Base-by-base conservation (phyloP, 306 rosid genomes). In the Sphenostylis stenocarpa region DNA sequence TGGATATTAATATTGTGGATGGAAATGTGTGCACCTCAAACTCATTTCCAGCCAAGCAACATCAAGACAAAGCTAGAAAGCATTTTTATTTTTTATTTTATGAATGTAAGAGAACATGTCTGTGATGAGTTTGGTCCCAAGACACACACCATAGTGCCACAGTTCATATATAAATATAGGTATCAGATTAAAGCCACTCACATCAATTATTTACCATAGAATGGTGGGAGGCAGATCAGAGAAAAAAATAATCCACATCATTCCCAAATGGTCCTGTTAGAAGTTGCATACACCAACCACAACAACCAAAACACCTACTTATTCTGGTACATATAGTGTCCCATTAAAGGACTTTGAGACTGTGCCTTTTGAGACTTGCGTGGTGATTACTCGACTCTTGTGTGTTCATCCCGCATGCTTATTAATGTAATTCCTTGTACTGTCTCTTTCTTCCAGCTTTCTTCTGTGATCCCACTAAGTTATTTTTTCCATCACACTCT, bases 401-500 rank as follows among this genome's bases (percentile, higher is more conserved):
- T 36, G 44, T 72, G 43, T 76, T 52, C 81, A 36, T 70, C 39
- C 70, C n/a, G 83, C 77, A 61, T 66, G 81, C 64, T 3, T 73
- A 80, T 82, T 72, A 74, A 83, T 79, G 64, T 11, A 73, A 75
- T 82, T 58, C 19, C 2, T 31, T 80, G 47, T 34, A 65, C 72
- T 49, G 86, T 89, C 96, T n/a, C 66, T 81, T 85, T 83, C 91
- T 48, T 83, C 81, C 85, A 84, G 49, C 89, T 67, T 49, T 76
- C 55, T 34, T 12, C 77, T 26, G 63, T 73, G 41, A 73, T 67
- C 13, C 66, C 73, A 60, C 14, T 4, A 0, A 47, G 19, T 52
- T 38, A 36, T 31, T 49, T 31, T 49, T 62, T 13, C 16, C 39
- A 44, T 34, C 7, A 56, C 73, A 49, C 19, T 66, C 57, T 70